Evolutionary conservation across 2,329 filamentous ascomycete genomes (phyloP).

Genomic region (Hypoxylon sp.): DNA sequence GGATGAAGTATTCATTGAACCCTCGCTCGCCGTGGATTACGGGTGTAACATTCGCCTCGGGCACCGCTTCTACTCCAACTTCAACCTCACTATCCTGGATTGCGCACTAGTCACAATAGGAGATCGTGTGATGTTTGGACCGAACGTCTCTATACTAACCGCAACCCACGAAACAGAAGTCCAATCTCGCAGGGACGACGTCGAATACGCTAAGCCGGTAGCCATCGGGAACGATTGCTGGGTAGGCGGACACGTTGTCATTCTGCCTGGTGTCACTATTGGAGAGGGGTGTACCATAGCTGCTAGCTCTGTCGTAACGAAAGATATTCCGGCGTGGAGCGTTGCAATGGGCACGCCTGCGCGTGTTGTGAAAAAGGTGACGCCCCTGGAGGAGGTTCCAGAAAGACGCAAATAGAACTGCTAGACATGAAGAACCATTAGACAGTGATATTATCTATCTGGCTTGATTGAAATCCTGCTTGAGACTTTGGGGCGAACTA

Average conservation of each 20-base stretch:
- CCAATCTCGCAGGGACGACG: slow-evolving; percentile 61
- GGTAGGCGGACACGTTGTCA: slow-evolving; percentile 66
- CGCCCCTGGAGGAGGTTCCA: slow-evolving; percentile 51
- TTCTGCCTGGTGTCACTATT: slow-evolving; percentile 68
- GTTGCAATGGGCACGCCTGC: slow-evolving; percentile 66
- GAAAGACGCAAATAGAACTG: slow-evolving; percentile 9
- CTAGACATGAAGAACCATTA: not conserved
- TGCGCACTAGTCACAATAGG: slow-evolving; percentile 80
- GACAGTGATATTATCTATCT: no score
- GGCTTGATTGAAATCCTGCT: no score
- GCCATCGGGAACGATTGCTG: slow-evolving; percentile 69
- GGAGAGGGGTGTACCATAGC: slow-evolving; percentile 67
- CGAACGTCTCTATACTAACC: slow-evolving; percentile 78
- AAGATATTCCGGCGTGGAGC: slow-evolving; percentile 63
- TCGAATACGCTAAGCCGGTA: slow-evolving; percentile 64
- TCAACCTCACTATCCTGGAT: slow-evolving; percentile 77
- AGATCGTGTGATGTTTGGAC: slow-evolving; percentile 78
- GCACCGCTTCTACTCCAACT: slow-evolving; percentile 75
- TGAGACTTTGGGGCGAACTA: no score
- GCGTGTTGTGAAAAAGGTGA: slow-evolving; percentile 64
- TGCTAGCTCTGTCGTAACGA: slow-evolving; percentile 66
- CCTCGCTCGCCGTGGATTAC: slow-evolving; percentile 75
- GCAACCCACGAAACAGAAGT: slow-evolving; percentile 80
- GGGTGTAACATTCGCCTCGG: slow-evolving; percentile 76
- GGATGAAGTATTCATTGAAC: slow-evolving; percentile 70